phyloP scores from a whole-genome alignment of 208 protist species.

The Trichomonas gallinae region DNA sequence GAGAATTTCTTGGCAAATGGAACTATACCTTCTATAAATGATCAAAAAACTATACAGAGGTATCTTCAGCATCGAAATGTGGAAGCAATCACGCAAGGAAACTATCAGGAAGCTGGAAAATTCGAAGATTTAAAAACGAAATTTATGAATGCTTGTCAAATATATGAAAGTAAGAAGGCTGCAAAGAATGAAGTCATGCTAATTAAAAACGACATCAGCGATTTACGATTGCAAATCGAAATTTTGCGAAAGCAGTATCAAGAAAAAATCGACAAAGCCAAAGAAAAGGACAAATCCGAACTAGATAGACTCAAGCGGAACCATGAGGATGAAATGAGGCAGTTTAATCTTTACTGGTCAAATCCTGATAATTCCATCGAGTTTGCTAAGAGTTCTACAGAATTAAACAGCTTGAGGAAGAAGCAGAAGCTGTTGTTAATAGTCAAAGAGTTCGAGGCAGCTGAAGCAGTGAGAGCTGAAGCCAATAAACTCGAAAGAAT shows the following conservation, averaged over 20 bases:
- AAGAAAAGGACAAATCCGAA: not conserved
- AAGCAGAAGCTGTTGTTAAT: not conserved
- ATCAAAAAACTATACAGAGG: not conserved
- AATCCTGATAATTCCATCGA: not conserved
- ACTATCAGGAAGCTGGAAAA: not conserved
- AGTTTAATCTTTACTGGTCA: not conserved
- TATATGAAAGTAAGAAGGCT: not conserved
- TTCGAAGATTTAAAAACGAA: not conserved
- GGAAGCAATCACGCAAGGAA: not conserved
- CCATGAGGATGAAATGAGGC: not conserved
- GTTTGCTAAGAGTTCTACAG: not conserved
- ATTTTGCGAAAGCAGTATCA: not conserved
- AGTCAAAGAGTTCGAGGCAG: not conserved
- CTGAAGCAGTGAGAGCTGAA: not conserved
- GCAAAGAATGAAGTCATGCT: not conserved
- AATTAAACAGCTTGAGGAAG: not conserved
- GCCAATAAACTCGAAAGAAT: not conserved
- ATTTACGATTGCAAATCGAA: not conserved
- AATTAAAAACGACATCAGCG: not conserved
- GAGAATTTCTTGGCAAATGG: not conserved
- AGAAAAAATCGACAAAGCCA: not conserved
- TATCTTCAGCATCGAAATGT: not conserved
- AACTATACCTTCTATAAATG: not conserved
- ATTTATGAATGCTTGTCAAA: not conserved
- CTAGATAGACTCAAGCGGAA: not conserved